A percentile compares a stretch with the other conserved stretches of the same genome.
These are phyloP conservation scores for Auriscalpium vulgare DNA, from an alignment of 768 basidiomycete species.

Conservation along the genomic window DNA sequence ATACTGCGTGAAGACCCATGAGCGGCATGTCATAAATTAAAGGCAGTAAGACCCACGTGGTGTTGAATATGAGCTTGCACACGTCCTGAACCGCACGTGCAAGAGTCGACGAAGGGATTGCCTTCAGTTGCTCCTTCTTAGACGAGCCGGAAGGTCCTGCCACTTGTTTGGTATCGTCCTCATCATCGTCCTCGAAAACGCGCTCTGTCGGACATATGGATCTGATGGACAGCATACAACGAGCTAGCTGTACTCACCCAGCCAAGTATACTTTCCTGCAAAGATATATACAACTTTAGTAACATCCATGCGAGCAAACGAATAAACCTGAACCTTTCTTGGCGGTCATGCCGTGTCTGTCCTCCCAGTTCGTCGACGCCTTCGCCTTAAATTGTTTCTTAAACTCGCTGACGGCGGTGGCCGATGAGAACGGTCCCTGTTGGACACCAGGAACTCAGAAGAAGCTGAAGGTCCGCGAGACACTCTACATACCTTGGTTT, in stretches of 20 bases:
- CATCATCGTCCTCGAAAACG: conserved; percentile 42
- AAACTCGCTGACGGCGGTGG: conserved; percentile 40
- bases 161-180: conserved; percentile 20
- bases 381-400: conserved; percentile 56
- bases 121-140: conserved; percentile 24
- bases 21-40: not conserved
- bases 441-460: not conserved
- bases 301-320: too few species aligned
- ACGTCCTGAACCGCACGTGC: conserved; percentile 38
- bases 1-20: conserved; percentile 25
- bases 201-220: conserved; percentile 30
- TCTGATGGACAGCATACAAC: not conserved
- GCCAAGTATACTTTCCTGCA: conserved; percentile 51
- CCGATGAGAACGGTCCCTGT: conserved; percentile 40
- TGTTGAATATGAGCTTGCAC: conserved; percentile 45
- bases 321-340: conserved; percentile 32
- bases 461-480: not conserved
- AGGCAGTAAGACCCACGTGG: conserved; percentile 25
- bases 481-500: conserved; percentile 33
- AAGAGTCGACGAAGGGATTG: conserved; percentile 40
- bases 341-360: conserved; percentile 41
- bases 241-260: conserved; percentile 32
- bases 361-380: conserved; percentile 41
- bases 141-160: conserved; percentile 16
- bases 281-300: too few species aligned